phyloP scores from a whole-genome alignment of 176 grass and related monocot genomes.

The Cenchrus fungigraminus region DNA sequence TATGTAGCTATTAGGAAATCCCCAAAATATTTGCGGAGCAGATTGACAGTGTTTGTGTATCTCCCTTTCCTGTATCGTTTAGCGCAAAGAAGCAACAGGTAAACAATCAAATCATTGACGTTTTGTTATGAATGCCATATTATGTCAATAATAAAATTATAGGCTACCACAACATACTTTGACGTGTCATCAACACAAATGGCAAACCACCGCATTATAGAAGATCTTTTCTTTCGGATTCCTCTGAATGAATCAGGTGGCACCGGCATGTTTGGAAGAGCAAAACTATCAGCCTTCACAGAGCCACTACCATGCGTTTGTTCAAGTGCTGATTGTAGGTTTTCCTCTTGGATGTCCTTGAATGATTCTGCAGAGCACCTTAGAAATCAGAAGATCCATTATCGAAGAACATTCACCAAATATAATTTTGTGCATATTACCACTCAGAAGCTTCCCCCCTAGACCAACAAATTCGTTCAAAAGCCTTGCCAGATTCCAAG shows the following conservation, averaged over 20 bases:
- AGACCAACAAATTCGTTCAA: conserved; percentile 72
- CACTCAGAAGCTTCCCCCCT: conserved; percentile 63
- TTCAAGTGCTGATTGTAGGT: conserved; percentile 69
- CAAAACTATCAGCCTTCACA: conserved; percentile 56
- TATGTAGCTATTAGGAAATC: conserved; percentile 94
- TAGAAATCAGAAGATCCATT: conserved; percentile 16
- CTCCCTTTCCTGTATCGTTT: conserved; percentile 77
- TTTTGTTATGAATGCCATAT: conserved; percentile 11
- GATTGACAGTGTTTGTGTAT: conserved; percentile 66
- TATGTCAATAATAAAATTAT: conserved; percentile 8
- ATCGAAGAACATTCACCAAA: background rate
- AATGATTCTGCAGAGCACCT: conserved; percentile 69
- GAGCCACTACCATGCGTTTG: conserved; percentile 53
- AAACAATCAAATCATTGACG: conserved; percentile 32
- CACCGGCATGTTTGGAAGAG: conserved; percentile 74
- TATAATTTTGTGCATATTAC: conserved; percentile 50
- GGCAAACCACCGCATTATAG: conserved; percentile 73
- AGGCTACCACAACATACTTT: conserved; percentile 59
- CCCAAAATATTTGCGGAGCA: conserved; percentile 90
- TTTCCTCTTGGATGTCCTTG: conserved; percentile 54
- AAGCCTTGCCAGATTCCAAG: conserved; percentile 76
- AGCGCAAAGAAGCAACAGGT: conserved; percentile 25
- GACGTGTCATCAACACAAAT: conserved; percentile 84
- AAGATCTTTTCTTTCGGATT: conserved; percentile 83
- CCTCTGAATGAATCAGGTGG: conserved; percentile 79